phyloP scores from a whole-genome alignment of 2,329 filamentous ascomycete species.

The Penicillium digitatum region DNA sequence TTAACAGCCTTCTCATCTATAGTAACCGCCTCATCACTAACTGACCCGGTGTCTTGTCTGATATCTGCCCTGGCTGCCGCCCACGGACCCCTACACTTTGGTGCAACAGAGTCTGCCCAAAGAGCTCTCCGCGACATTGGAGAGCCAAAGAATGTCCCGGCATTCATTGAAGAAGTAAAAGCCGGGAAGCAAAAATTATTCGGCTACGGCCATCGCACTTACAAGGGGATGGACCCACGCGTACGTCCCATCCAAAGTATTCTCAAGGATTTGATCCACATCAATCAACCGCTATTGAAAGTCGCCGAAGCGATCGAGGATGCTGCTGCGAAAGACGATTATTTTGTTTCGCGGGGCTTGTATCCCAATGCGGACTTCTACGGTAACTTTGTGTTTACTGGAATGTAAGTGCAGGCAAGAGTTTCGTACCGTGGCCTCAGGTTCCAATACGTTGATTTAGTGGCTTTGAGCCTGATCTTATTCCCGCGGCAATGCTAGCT shows the following conservation, averaged over 20 bases:
- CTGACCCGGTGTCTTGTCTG: constrained; percentile 53
- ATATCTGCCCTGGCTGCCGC: constrained; percentile 53
- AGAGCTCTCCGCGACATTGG: constrained; percentile 31
- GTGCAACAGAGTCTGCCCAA: constrained; percentile 57
- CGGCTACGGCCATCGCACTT: constrained; percentile 33
- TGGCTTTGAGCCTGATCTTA: constrained; percentile 29
- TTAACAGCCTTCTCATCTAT: constrained; percentile 55
- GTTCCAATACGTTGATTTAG: constrained; percentile 6
- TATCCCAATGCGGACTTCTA: constrained; percentile 48
- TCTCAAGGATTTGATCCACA: constrained; percentile 20
- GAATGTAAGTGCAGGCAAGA: constrained; percentile 29
- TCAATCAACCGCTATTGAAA: constrained; percentile 20
- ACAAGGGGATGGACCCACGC: constrained; percentile 30
- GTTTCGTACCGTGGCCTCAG: accelerated
- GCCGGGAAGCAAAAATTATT: constrained; percentile 26
- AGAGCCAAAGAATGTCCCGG: constrained; percentile 25
- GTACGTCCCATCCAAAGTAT: constrained; percentile 26
- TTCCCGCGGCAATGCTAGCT: constrained; percentile 30
- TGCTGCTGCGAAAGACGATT: constrained; percentile 26
- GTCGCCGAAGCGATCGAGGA: constrained; percentile 28
- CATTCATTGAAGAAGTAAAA: constrained; percentile 30
- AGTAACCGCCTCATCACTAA: constrained; percentile 54
- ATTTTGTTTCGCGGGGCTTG: constrained; percentile 30
- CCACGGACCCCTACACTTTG: constrained; percentile 57
- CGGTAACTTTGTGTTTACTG: constrained; percentile 43